These are phyloP conservation scores for Aspergillus ibericus DNA, from an alignment of 2,329 filamentous ascomycete genomes.

Conservation along the genomic window DNA sequence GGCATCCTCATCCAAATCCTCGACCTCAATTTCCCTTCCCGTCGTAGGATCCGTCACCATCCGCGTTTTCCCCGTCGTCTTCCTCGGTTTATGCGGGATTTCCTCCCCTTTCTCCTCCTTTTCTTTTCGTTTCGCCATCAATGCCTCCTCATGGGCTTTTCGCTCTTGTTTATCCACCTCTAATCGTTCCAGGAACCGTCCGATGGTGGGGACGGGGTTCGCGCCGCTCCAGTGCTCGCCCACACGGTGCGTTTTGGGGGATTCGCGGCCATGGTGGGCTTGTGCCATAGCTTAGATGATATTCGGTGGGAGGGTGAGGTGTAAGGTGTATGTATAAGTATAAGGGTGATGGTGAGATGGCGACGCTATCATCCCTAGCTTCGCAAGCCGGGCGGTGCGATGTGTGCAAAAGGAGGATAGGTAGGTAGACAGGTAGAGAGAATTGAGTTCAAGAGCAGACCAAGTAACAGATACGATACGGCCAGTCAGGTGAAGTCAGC, in stretches of 20 bases:
- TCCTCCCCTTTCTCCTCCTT: conserved; percentile 46
- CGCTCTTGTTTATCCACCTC: conserved; percentile 76
- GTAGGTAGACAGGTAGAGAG: not conserved
- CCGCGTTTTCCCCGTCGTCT: conserved; percentile 50
- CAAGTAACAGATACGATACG: not conserved
- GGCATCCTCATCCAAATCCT: conserved; percentile 72
- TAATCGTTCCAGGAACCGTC: conserved; percentile 75
- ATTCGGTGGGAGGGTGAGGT: too few species aligned
- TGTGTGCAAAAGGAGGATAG: too few species aligned
- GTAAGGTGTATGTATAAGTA: not conserved
- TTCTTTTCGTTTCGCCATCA: conserved; percentile 17
- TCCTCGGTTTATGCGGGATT: conserved; percentile 51
- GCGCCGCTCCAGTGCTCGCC: conserved; percentile 76
- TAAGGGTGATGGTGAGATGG: not conserved
- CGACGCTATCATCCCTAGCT: not conserved
- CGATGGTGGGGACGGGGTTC: conserved; percentile 85
- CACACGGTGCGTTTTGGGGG: conserved; percentile 43
- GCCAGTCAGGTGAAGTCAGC: not conserved
- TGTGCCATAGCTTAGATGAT: conserved; percentile 15
- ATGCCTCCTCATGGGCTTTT: conserved; percentile 46
- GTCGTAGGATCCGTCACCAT: conserved; percentile 84
- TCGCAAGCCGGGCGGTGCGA: not conserved
- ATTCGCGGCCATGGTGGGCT: conserved; percentile 14
- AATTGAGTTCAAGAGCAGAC: not conserved
- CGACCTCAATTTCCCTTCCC: conserved; percentile 80